Conservation (phyloP, 768 basidiomycete genomes). For the Collybiopsis luxurians region DNA sequence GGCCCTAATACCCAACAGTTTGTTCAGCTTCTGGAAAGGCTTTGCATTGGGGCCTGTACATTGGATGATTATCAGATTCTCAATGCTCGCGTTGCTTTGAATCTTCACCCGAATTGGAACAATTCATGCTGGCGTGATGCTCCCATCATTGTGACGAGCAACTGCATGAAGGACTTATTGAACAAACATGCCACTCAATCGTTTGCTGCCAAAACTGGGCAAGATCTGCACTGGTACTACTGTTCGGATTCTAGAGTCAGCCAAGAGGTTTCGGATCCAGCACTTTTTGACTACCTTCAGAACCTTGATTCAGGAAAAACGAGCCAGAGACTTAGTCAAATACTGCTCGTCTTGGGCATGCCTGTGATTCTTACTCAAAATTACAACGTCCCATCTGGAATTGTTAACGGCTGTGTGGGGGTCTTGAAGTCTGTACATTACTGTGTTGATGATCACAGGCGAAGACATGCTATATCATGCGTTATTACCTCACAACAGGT, state of each 20-base stretch:
- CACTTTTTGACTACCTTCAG: neutral
- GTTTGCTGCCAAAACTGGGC: conserved; percentile 10
- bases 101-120: neutral
- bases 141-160: conserved; percentile 21
- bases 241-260: conserved; percentile 8
- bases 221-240: conserved; percentile 14
- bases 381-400: conserved; percentile 20
- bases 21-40: neutral
- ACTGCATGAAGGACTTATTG: conserved; percentile 22
- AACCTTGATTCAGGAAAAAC: conserved; percentile 16
- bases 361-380: conserved; percentile 26
- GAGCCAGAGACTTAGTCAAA: conserved; percentile 12
- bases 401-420: conserved; percentile 24
- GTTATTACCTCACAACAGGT: conserved; percentile 14
- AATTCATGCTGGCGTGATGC: conserved; percentile 11
- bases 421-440: conserved; percentile 14
- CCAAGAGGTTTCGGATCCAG: neutral
- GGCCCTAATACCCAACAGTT: neutral
- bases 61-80: conserved; percentile 14
- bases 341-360: conserved; percentile 29
- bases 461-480: conserved; percentile 15
- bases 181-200: conserved; percentile 16
- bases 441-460: conserved; percentile 10
- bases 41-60: conserved; percentile 15
- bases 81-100: conserved; percentile 2